Base-by-base conservation (phyloP, 2,329 filamentous ascomycete genomes). In the Malbranchea cinnamomea region DNA sequence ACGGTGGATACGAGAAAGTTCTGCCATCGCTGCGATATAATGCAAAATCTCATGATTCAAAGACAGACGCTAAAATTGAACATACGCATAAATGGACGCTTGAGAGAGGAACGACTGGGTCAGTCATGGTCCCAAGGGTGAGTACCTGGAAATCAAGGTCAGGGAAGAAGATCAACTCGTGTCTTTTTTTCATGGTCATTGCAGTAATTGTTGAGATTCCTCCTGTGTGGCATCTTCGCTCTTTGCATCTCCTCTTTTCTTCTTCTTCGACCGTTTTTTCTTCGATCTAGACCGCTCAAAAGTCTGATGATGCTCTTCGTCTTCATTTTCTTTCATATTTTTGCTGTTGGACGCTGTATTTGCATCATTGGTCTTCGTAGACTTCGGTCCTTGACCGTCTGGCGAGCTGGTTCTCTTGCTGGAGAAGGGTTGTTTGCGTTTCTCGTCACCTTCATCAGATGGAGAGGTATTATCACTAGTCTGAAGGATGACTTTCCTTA, bases 401-500 rank as follows among this genome's bases (percentile, higher is more conserved):
- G n/a, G n/a, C n/a, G n/a, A n/a, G n/a, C n/a, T n/a, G n/a, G n/a
- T n/a, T n/a, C n/a, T n/a, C n/a, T n/a, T n/a, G n/a, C n/a, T n/a
- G n/a, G 7, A 24, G 13, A 26, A 29, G 6, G 27, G 6, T 5
- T 19, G 25, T 9, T 12, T 21, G 12, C 22, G 27, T 12, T 22
- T 15, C 19, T 27, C 27, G n/a, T 15, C 18, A 14, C 30, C 32
- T 16, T 26, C 23, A 12, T 30, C 32, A n/a, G 32, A 30, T n/a
- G 12, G 16, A 23, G 20, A 11, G 20, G 14, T 1, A 16, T 15
- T 16, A 16, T 11, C 8, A 18, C 28, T 73, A 3, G 74, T 74
- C 46, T 82, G 75, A 15, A 87, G 60, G 1, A 87, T 70, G 25
- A 83, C 70, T 54, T 87, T 87, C 39, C 72, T 71, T 30, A 84